These are phyloP conservation scores for Geotrichum reessii DNA, from an alignment of 1,139 yeast species.

Conservation along the genomic window DNA sequence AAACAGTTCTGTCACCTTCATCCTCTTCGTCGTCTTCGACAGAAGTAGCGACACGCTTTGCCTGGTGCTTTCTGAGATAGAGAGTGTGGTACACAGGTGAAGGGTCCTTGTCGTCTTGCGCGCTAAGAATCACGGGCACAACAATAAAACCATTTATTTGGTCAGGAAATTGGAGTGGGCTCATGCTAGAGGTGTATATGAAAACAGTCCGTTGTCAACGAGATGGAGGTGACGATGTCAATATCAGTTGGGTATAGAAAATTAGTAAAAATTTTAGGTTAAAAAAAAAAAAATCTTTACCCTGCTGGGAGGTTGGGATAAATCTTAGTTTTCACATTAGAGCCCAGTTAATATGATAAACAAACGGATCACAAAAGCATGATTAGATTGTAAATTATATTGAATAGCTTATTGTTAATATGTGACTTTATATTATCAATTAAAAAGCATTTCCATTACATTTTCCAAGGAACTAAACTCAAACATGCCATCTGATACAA, in stretches of 20 bases:
- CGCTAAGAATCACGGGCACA: conserved; percentile 44
- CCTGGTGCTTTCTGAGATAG: conserved; percentile 30
- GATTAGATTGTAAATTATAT: background rate
- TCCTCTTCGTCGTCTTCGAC: conserved; percentile 32
- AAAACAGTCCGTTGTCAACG: background rate
- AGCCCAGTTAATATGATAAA: background rate
- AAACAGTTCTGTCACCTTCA: conserved; percentile 50
- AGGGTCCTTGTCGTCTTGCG: conserved; percentile 20
- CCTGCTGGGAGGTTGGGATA: background rate
- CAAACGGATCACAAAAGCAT: background rate
- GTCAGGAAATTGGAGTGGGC: conserved; percentile 20
- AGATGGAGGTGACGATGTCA: background rate
- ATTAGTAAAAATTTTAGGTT: background rate
- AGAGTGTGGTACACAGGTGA: conserved; percentile 29
- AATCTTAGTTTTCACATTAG: background rate
- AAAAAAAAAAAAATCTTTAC: background rate
- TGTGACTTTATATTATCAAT: background rate
- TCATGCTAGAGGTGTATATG: background rate
- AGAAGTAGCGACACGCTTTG: conserved; percentile 11
- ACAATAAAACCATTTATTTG: conserved; percentile 52
- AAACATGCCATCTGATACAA: conserved; percentile 5
- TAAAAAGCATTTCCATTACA: background rate
- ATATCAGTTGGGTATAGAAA: background rate
- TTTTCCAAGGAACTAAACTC: conserved; percentile 4
- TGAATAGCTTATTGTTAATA: background rate